Conservation (phyloP, 2,329 filamentous ascomycete species). For the Hysterium pulicare region DNA sequence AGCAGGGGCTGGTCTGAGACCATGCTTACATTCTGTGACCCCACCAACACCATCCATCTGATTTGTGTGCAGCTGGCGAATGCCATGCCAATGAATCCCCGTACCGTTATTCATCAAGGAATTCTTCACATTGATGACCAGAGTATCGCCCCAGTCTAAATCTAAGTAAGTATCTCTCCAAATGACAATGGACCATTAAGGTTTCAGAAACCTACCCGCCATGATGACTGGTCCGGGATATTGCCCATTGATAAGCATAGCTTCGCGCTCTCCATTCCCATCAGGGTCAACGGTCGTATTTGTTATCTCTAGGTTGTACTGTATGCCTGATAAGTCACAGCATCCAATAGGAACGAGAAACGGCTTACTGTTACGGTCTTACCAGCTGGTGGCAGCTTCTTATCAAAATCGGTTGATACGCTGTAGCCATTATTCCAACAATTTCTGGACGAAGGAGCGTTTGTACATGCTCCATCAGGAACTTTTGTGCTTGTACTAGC, state of each 20-base stretch:
- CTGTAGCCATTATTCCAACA: slow-evolving; percentile 45
- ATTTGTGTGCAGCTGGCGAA: slow-evolving; percentile 56
- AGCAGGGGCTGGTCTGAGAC: neutral
- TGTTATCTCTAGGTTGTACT: slow-evolving; percentile 41
- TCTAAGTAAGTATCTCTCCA: neutral
- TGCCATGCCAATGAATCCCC: slow-evolving; percentile 53
- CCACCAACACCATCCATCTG: slow-evolving; percentile 57
- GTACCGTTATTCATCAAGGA: slow-evolving; percentile 45
- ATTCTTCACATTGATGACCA: slow-evolving; percentile 41
- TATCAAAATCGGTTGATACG: slow-evolving; percentile 45
- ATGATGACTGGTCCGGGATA: slow-evolving; percentile 57
- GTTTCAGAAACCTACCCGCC: slow-evolving; percentile 2
- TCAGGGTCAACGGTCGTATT: slow-evolving; percentile 42
- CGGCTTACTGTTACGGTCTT: slow-evolving; percentile 26
- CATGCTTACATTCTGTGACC: slow-evolving; percentile 14
- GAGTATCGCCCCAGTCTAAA: slow-evolving; percentile 37
- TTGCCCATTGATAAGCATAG: slow-evolving; percentile 49
- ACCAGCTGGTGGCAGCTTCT: slow-evolving; percentile 41
- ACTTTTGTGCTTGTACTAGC: slow-evolving; percentile 12
- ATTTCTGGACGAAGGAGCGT: slow-evolving; percentile 36
- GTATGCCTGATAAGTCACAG: slow-evolving; percentile 4
- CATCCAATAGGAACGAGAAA: slow-evolving; percentile 8
- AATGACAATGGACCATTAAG: neutral
- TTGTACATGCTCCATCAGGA: slow-evolving; percentile 37
- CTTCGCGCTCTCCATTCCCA: slow-evolving; percentile 32